Base-by-base conservation (phyloP, 2,329 filamentous ascomycete genomes). In the Phaeosphaeria sp. region DNA sequence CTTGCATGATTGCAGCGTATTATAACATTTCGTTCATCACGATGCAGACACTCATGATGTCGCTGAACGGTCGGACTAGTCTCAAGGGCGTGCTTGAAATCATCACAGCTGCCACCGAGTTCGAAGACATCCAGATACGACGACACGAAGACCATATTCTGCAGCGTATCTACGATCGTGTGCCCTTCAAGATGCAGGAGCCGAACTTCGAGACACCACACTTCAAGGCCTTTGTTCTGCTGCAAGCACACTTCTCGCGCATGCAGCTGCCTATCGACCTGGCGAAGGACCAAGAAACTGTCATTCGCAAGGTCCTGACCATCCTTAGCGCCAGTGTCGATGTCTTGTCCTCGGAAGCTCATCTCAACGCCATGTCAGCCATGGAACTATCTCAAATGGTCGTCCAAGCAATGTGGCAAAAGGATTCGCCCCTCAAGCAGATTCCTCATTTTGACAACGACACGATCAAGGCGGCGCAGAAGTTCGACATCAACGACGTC, bases 361-460 rank as follows among this genome's bases (percentile, higher is more conserved):
- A 97, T 71, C 85, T 99, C 61, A 99, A 99, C 74, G 94, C 95
- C 59, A 96, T 97, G 89, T 93, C 90, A 70, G 95, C 95, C 25
- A 99, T 99, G 94, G 95, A 99, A 77, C 92, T 99, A 86, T 96
- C 92, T 13, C 95, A 99, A 75, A 99, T 99, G 95, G 92, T 96
- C 52, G 93, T 99, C 2, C 95, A 99, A 80, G 93, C 90, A 50
- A 97, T 98, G 92, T 99, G 95, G 95, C 94, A 99, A 79, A 90
- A 93, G 56, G 95, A 99, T 77, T 96, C 91, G 70, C 93, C 95
- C 41, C 85, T 99, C 66, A 97, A 97, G 82, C 95, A 99, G 79
- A 97, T 99, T 72, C 95, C 95, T 66, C 92, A 98, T 81, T 98
- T 98, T 77, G 87, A 89, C 17, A 86, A 89, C 39, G 89, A 94